Conservation (phyloP, 2,329 filamentous ascomycete genomes). For the Monosporascus cannonballus region DNA sequence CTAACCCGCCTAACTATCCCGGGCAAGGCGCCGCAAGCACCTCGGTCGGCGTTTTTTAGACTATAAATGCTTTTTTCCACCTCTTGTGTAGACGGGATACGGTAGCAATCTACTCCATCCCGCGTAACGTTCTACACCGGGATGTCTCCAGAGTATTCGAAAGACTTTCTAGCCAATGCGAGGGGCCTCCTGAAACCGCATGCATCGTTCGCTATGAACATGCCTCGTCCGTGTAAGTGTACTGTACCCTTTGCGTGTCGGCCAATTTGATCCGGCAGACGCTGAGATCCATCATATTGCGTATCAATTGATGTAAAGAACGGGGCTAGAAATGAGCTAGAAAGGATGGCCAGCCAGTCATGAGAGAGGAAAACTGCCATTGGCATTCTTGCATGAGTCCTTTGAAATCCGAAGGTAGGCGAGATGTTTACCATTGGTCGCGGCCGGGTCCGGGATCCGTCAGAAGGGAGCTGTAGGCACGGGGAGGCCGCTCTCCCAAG, state of each 20-base stretch:
- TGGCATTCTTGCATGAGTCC: no score
- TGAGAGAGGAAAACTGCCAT: not conserved
- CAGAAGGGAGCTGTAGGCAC: no score
- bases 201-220: not conserved
- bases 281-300: no score
- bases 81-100: no score
- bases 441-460: not conserved
- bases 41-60: not conserved
- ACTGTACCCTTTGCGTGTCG: no score
- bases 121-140: not conserved
- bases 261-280: no score
- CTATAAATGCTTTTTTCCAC: not conserved
- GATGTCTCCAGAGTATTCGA: not conserved
- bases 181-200: not conserved
- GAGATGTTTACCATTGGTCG: not conserved
- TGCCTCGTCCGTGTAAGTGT: not conserved
- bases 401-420: not conserved
- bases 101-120: no score
- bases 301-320: not conserved
- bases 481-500: no score
- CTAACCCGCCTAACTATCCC: slow-evolving; percentile 1
- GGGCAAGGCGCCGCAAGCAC: slow-evolving; percentile 2
- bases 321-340: not conserved
- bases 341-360: not conserved
- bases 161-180: not conserved